Evolutionary conservation across 2,329 filamentous ascomycete species (phyloP).

Genomic region (Pseudogymnoascus sp.): DNA sequence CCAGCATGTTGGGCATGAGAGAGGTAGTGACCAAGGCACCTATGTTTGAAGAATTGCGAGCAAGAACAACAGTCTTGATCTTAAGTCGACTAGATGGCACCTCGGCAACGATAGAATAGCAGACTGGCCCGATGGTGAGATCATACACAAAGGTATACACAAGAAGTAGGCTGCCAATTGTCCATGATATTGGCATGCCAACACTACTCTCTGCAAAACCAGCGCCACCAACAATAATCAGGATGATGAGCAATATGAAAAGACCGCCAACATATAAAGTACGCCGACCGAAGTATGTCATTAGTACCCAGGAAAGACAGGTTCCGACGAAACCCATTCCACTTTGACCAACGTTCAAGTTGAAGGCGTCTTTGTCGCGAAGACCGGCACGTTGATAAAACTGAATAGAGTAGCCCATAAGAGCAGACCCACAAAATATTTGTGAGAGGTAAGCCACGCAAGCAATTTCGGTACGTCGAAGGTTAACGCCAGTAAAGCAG

Average conservation of each 20-base stretch:
- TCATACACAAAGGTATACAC: constrained; percentile 79
- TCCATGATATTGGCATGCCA: constrained; percentile 34
- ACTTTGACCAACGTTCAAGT: constrained; percentile 42
- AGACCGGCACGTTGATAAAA: constrained; percentile 51
- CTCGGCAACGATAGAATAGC: constrained; percentile 82
- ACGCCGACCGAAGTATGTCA: constrained; percentile 37
- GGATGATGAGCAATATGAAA: constrained; percentile 63
- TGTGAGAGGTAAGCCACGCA: constrained; percentile 51
- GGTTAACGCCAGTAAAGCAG: constrained; percentile 39
- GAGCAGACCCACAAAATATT: constrained; percentile 54
- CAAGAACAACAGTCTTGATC: constrained; percentile 86
- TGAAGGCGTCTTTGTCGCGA: constrained; percentile 42
- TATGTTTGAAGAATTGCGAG: constrained; percentile 64
- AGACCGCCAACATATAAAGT: constrained; percentile 41
- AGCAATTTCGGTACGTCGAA: constrained; percentile 41
- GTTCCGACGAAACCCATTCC: constrained; percentile 45
- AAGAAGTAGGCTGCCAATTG: constrained; percentile 58
- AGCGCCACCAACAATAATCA: constrained; percentile 72
- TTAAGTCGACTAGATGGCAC: constrained; percentile 73
- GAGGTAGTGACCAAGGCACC: constrained; percentile 74
- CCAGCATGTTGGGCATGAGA: constrained; percentile 87
- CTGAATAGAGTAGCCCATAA: constrained; percentile 57
- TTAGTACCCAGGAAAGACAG: constrained; percentile 44
- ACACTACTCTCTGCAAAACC: constrained; percentile 20
- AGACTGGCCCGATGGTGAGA: constrained; percentile 79